Evolutionary conservation across 495 filamentous ascomycete species (phyloP).

Genomic region (Lepraria neglecta): DNA sequence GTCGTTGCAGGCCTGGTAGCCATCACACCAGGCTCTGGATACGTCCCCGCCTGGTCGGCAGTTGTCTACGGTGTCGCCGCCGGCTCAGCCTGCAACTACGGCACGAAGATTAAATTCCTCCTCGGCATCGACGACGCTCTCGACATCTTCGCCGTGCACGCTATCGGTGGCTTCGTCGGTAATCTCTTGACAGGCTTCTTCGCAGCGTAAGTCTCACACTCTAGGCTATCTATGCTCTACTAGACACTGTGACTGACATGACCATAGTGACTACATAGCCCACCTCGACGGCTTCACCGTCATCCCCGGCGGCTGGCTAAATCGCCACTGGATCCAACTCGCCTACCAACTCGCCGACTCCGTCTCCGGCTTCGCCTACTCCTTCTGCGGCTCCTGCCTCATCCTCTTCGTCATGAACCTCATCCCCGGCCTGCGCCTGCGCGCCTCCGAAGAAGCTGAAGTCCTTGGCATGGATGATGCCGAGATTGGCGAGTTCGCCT

Average conservation of each 20-base stretch:
- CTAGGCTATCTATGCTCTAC: not conserved
- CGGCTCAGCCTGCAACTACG: slow-evolving; percentile 84
- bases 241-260: slow-evolving; percentile 18
- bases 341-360: slow-evolving; percentile 87
- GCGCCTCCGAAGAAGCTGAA: slow-evolving; percentile 77
- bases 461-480: slow-evolving; percentile 89
- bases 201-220: slow-evolving; percentile 57
- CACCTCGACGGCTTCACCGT: slow-evolving; percentile 68
- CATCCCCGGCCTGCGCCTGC: slow-evolving; percentile 75
- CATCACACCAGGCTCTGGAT: slow-evolving; percentile 88
- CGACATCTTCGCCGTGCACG: slow-evolving; percentile 93
- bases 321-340: slow-evolving; percentile 83
- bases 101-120: slow-evolving; percentile 91
- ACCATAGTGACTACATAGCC: slow-evolving; percentile 69
- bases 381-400: slow-evolving; percentile 76
- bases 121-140: slow-evolving; percentile 81
- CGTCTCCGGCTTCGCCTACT: slow-evolving; percentile 73
- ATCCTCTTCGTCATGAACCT: slow-evolving; percentile 86
- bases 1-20: slow-evolving; percentile 87
- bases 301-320: slow-evolving; percentile 85
- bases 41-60: slow-evolving; percentile 88
- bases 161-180: slow-evolving; percentile 78
- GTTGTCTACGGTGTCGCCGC: slow-evolving; percentile 83
- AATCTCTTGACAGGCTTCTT: slow-evolving; percentile 89
- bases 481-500: slow-evolving; percentile 96